phyloP scores from a whole-genome alignment of 371 early-diverging fungal genomes.

The Mortierella sp. region DNA sequence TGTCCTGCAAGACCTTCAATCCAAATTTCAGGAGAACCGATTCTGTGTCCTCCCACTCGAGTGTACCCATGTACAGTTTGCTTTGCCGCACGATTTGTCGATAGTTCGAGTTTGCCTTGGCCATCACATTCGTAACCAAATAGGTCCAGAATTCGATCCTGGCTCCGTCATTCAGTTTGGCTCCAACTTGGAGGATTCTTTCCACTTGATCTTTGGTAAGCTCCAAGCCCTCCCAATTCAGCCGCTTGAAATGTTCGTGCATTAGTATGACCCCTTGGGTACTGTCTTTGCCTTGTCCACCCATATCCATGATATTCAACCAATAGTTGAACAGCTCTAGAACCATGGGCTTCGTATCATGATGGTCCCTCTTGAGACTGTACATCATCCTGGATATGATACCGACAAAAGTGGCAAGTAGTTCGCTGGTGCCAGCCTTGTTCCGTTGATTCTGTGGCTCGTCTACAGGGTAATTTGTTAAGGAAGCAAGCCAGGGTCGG shows the following conservation, averaged over 20 bases:
- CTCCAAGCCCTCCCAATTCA: slow-evolving; percentile 38
- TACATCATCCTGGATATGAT: slow-evolving; percentile 39
- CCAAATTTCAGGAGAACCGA: slow-evolving; percentile 31
- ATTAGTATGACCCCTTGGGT: slow-evolving; percentile 43
- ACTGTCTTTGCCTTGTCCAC: slow-evolving; percentile 18
- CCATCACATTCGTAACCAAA: slow-evolving; percentile 34
- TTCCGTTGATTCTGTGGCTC: slow-evolving; percentile 42
- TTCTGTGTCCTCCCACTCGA: slow-evolving; percentile 30
- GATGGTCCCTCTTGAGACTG: slow-evolving; percentile 15
- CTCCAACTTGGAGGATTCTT: slow-evolving; percentile 16
- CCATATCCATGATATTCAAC: slow-evolving; percentile 22
- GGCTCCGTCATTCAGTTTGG: slow-evolving; percentile 18
- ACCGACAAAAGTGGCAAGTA: slow-evolving; percentile 45
- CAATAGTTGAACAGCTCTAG: slow-evolving; percentile 28
- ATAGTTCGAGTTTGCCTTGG: slow-evolving; percentile 29
- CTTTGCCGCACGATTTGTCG: slow-evolving; percentile 12
- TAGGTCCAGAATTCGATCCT: slow-evolving; percentile 46
- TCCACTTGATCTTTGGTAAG: slow-evolving; percentile 21
- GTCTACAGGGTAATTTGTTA: slow-evolving; percentile 38
- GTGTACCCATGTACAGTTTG: slow-evolving; percentile 2
- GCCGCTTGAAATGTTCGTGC: slow-evolving; percentile 47
- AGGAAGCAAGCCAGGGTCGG: slow-evolving; percentile 43
- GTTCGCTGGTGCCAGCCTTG: slow-evolving; percentile 38
- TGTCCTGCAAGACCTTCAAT: slow-evolving; percentile 22
- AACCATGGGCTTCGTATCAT: slow-evolving; percentile 18